These are phyloP conservation scores for Plasmopara muralis DNA, from an alignment of 352 stramenopile genomes.

Conservation along the genomic window DNA sequence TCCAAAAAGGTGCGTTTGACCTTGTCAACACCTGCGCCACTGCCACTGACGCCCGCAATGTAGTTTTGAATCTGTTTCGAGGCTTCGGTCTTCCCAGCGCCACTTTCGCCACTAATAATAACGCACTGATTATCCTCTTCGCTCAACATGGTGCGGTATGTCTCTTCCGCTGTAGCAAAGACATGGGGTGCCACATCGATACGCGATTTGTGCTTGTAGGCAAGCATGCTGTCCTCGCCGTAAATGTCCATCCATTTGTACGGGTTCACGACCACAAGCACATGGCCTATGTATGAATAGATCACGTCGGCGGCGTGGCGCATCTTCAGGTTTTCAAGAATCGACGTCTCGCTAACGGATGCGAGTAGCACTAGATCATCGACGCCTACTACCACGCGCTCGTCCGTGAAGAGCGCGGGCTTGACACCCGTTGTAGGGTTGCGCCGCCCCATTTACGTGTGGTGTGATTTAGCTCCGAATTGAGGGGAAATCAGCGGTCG, in stretches of 20 bases:
- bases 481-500: neutral
- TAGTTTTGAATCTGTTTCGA: slow-evolving; percentile 90
- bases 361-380: slow-evolving; percentile 78
- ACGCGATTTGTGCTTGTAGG: slow-evolving; percentile 80
- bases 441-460: slow-evolving; percentile 23
- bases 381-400: slow-evolving; percentile 66
- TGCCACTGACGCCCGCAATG: slow-evolving; percentile 76
- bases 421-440: slow-evolving; percentile 17
- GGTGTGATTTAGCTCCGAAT: neutral
- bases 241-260: slow-evolving; percentile 91
- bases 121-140: slow-evolving; percentile 88
- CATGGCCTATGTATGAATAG: slow-evolving; percentile 86
- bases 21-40: slow-evolving; percentile 75
- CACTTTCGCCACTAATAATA: slow-evolving; percentile 84
- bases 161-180: slow-evolving; percentile 81
- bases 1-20: slow-evolving; percentile 89
- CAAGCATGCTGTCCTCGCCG: slow-evolving; percentile 67
- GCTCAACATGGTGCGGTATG: slow-evolving; percentile 83
- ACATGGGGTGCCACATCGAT: slow-evolving; percentile 84
- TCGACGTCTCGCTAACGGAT: slow-evolving; percentile 65
- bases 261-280: slow-evolving; percentile 83
- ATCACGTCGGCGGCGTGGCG: slow-evolving; percentile 81
- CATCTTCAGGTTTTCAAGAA: slow-evolving; percentile 87
- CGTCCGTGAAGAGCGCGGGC: slow-evolving; percentile 39
- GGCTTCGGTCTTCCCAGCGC: slow-evolving; percentile 82